Percentiles rank a stretch among this genome's conserved stretches.
Conservation (phyloP, 805 yeast species). For the Ogataea kodamae region DNA sequence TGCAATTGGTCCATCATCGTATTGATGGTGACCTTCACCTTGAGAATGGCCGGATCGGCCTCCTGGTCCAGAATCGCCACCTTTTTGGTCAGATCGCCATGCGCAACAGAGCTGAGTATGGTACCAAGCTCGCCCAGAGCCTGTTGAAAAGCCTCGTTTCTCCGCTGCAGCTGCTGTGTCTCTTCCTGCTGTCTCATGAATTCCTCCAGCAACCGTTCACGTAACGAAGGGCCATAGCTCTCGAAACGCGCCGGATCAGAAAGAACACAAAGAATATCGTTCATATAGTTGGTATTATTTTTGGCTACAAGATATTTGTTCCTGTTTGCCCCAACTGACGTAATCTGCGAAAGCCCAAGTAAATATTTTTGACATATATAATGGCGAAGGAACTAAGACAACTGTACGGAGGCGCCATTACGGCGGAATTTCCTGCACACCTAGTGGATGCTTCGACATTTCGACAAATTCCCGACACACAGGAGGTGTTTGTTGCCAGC, state of each 20-base stretch:
- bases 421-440: slow-evolving; percentile 52
- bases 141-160: slow-evolving; percentile 67
- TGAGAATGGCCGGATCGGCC: slow-evolving; percentile 73
- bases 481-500: slow-evolving; percentile 71
- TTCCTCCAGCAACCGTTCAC: slow-evolving; percentile 18
- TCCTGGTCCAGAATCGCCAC: slow-evolving; percentile 71
- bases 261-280: slow-evolving; percentile 20
- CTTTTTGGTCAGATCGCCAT: slow-evolving; percentile 81
- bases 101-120: slow-evolving; percentile 83
- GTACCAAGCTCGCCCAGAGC: slow-evolving; percentile 79
- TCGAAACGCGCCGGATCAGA: slow-evolving; percentile 24
- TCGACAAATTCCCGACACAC: slow-evolving; percentile 88
- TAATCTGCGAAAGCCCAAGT: no score
- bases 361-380: no score
- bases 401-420: slow-evolving; percentile 83
- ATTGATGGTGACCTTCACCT: slow-evolving; percentile 77
- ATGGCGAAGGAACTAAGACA: slow-evolving; percentile 24
- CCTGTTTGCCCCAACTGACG: slow-evolving; percentile 2
- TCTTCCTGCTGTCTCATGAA: slow-evolving; percentile 15
- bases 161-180: slow-evolving; percentile 29
- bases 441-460: slow-evolving; percentile 73
- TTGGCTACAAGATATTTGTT: background rate
- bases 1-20: slow-evolving; percentile 87
- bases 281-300: background rate
- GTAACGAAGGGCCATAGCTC: slow-evolving; percentile 19